A percentile compares a stretch with the other conserved stretches of the same genome.
phyloP scores from a whole-genome alignment of 495 filamentous ascomycete species.

The Penicillium antarcticum region DNA sequence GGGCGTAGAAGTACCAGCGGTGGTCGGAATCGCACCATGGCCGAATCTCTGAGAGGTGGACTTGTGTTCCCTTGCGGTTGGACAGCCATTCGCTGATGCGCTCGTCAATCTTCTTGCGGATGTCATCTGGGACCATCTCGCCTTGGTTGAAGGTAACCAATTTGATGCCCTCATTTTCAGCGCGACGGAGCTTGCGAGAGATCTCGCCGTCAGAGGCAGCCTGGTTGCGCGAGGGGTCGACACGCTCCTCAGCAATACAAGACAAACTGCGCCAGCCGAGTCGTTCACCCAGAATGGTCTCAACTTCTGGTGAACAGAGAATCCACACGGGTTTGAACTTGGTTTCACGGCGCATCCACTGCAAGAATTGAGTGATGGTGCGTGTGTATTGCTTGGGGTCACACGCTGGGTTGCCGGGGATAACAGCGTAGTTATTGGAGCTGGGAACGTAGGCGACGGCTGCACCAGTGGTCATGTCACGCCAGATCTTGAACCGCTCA shows the following conservation, averaged over 20 bases:
- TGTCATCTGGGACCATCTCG: conserved; percentile 56
- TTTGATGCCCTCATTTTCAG: conserved; percentile 74
- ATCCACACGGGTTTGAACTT: conserved; percentile 81
- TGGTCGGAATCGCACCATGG: conserved; percentile 78
- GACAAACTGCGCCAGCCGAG: conserved; percentile 81
- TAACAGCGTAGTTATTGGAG: conserved; percentile 68
- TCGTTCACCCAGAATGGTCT: conserved; percentile 69
- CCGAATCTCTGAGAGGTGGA: conserved; percentile 79
- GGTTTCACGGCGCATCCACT: conserved; percentile 65
- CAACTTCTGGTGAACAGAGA: conserved; percentile 62
- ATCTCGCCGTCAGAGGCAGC: conserved; percentile 56
- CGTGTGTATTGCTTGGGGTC: conserved; percentile 66
- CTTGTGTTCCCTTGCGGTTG: conserved; percentile 75
- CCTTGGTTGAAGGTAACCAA: conserved; percentile 62
- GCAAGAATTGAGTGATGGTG: conserved; percentile 68
- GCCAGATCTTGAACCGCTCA: conserved; percentile 78
- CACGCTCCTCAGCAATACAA: conserved; percentile 79
- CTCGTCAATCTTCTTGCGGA: conserved; percentile 61
- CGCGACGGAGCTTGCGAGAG: conserved; percentile 69
- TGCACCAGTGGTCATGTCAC: conserved; percentile 70
- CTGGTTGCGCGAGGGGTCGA: conserved; percentile 58
- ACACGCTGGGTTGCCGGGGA: conserved; percentile 80
- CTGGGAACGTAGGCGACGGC: conserved; percentile 74
- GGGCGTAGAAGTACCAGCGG: conserved; percentile 76
- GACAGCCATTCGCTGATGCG: conserved; percentile 75